These are phyloP conservation scores for Adansonia digitata DNA, from an alignment of 345 rosid genomes.

Conservation along the genomic window DNA sequence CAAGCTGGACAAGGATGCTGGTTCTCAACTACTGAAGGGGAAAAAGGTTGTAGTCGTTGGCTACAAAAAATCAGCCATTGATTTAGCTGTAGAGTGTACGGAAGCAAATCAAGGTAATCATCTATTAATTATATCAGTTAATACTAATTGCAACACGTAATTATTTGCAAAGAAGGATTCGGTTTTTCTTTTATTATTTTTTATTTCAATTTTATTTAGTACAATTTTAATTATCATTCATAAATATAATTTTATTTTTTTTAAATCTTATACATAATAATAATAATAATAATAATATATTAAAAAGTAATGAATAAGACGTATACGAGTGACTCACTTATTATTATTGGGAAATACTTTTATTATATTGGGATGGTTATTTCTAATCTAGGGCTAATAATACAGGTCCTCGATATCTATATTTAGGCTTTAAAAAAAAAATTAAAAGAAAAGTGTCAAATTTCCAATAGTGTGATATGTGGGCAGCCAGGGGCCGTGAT, in stretches of 20 bases:
- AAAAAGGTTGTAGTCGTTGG: slow-evolving; percentile 74
- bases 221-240: too few relatives aligned
- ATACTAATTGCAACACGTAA: not conserved
- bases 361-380: not conserved
- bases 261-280: too few relatives aligned
- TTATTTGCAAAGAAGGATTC: too few relatives aligned
- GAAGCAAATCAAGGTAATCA: slow-evolving; percentile 72
- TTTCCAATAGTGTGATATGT: not conserved
- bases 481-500: not conserved
- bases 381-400: not conserved
- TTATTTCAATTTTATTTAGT: too few relatives aligned
- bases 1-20: slow-evolving; percentile 64
- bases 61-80: slow-evolving; percentile 86
- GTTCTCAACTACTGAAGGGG: slow-evolving; percentile 45
- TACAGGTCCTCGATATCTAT: not conserved
- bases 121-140: not conserved
- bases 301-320: too few relatives aligned
- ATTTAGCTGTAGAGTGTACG: slow-evolving; percentile 86
- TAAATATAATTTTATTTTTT: too few relatives aligned
- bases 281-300: too few relatives aligned
- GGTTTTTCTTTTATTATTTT: too few relatives aligned
- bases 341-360: not conserved
- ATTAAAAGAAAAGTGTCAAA: not conserved
- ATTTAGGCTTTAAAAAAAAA: slow-evolving; percentile 29
- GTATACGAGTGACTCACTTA: not conserved